Base-by-base conservation (phyloP, 345 rosid genomes). In the Citrus glauca region DNA sequence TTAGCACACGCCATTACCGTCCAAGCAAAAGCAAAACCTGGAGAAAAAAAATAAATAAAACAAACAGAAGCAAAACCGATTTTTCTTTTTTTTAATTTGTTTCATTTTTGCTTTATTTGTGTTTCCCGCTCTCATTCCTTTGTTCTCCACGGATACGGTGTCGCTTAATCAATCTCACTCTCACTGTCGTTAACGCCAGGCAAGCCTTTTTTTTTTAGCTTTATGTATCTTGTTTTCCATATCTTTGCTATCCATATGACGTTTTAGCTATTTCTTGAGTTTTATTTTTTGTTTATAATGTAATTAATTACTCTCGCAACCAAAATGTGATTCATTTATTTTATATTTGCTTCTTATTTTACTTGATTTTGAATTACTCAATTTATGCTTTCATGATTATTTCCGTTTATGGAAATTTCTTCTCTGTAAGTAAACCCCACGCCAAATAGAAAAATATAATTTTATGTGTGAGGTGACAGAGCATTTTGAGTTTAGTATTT, bases 101-200 rank as follows among this genome's bases (percentile, higher is more conserved):
- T 53, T 53, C 22, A 19, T 45, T 42, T 45, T 45, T 45, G 17
- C 17, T 45, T 13, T 2, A 33, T 37, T 57, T 53, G 37, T 67
- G 79, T 77, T 82, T 81, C 87, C 86, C 89, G 88, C 85, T 84
- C 88, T 9, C 32, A 16, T n/a, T 69, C 74, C 27, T 42, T 68
- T 72, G 22, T 72, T 69, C 25, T 65, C 28, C 57, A 27, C 20
- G 30, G 7, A 63, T 45, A 16, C 71, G 64, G 57, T 20, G 20
- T 66, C 65, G 82, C 79, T 28, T 63, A 62, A 53, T 71, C 61
- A n/a, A 38, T 20, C 20, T 69, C 35, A 63, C 74, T 78, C 77
- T 81, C 76, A 73, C 86, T 67, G 82, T 59, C 84, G 81, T 82
- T 77, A 76, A 82, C 76, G 74, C 66, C 84, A 83, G 92, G 91